Base-by-base conservation (phyloP, 345 rosid species). In the Acer saccharum region DNA sequence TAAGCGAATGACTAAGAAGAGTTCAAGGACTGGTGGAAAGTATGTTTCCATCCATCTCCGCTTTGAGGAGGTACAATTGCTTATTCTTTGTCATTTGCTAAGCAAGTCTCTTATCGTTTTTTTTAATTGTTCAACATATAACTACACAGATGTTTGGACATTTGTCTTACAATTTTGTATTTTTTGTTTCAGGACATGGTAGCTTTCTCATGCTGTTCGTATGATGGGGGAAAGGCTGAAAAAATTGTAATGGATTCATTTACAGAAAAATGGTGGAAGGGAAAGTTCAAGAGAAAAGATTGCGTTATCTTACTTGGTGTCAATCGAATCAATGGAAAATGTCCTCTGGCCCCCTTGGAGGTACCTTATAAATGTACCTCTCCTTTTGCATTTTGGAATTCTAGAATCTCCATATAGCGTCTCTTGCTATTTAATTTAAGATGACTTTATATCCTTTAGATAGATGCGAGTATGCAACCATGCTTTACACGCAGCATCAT, bases 281-380 rank as follows among this genome's bases (percentile, higher is more conserved):
- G 90, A 72, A 95, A 95, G 83, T 95, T 95, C 75, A 92, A 92
- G 89, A 85, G 86, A 82, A 90, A 84, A 82, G 94, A 87, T 72
- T 89, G 89, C 71, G 81, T 84, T 65, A 86, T 90, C 27, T 46
- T 73, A 77, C 94, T 98, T 62, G 93, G 92, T 62, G 88, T 90
- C 72, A 93, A 92, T 84, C 90, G 99, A 10, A 77, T 93, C 8
- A 83, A 87, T 69, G 99, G 99, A 79, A 92, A 95, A 84, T 95
- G 99, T 69, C 99, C 99, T 66, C 88, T 95, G 71, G 91, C 98
- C 25, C 98, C 99, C 1, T 79, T 96, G 83, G 98, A 96, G 97
- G 99, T 95, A 88, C 66, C 65, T 80, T 48, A 44, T 46, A 44
- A 54, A 11, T 62, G 29, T 41, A 6, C 60, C 9, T 12, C 9